phyloP scores from a whole-genome alignment of 2,329 filamentous ascomycete genomes.

The Paecilomyces dactylethromorphus region DNA sequence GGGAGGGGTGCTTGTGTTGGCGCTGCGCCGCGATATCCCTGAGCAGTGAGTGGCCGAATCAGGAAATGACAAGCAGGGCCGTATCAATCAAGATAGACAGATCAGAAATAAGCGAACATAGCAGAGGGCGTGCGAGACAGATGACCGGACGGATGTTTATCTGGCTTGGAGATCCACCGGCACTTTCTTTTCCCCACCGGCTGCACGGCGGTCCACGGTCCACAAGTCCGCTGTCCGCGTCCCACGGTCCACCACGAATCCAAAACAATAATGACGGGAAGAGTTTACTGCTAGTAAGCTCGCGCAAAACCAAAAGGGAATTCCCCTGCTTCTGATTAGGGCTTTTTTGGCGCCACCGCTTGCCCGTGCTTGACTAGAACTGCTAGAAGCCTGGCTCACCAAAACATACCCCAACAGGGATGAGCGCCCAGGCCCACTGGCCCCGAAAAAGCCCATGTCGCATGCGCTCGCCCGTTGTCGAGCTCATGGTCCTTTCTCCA shows the following conservation, averaged over 20 bases:
- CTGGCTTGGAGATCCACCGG: not conserved
- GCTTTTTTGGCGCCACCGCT: not conserved
- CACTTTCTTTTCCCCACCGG: not conserved
- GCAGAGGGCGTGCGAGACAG: not conserved
- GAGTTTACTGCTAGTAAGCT: not conserved
- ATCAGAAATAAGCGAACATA: not conserved
- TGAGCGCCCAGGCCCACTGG: conserved; percentile 1
- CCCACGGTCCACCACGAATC: not conserved
- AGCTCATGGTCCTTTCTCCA: conserved; percentile 5
- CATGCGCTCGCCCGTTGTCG: conserved; percentile 1
- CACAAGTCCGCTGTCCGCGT: not conserved
- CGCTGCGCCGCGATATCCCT: not conserved
- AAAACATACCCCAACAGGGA: not conserved
- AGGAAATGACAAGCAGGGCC: not conserved
- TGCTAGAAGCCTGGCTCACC: not conserved
- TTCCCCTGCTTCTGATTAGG: not conserved
- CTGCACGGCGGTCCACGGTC: not conserved
- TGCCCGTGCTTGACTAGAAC: not conserved
- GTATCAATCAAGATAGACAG: not conserved
- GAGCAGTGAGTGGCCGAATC: not conserved
- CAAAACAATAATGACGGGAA: not conserved
- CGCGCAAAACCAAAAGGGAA: not conserved
- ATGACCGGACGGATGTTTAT: not conserved
- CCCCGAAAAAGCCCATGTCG: conserved; percentile 1
- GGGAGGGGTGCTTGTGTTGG: not conserved